Base-by-base conservation (phyloP, 805 yeast genomes). In the Blastobotrys americana region DNA sequence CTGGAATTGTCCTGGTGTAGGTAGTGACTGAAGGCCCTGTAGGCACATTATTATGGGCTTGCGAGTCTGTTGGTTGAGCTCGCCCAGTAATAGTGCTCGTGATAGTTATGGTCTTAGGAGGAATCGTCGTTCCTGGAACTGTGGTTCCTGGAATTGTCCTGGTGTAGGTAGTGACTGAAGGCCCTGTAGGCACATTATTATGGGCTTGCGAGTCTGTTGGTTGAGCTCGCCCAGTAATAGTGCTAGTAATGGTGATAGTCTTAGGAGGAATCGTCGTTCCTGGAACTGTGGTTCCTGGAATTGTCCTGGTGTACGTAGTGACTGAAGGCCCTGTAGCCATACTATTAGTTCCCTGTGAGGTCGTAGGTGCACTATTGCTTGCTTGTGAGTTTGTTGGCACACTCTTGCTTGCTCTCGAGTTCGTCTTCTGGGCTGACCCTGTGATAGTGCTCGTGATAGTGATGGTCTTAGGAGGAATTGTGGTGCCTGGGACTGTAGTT, bases 211-310 rank as follows among this genome's bases (percentile, higher is more conserved):
- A 25, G 13, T 25, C 13, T 25, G 31, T 25, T 13, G 31, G 31
- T 25, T 25, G 31, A 8, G 31, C 34, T 5, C 21, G 37, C n/a
- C 19, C 17, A 34, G 37, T 34, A 21, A 34, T 34, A 3, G 37
- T 34, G 37, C 42, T 43, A 23, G 41, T 46, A 13, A 46, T 41
- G 3, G 34, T 34, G 5, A 22, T 34, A 15, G 46, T 31, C 22
- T 25, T 18, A 22, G 45, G 37, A 3, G 56, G 45, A 9, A 41
- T 46, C 5, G 48, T 39, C 9, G 49, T 47, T 6, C 45, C 46
- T 8, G 57, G 53, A 21, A 49, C 39, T 6, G 57, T 56, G 1
- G 52, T 41, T 6, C 55, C 57, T 5, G 57, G 55, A n/a, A 45
- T 35, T 5, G 48, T 44, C 6, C 41, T 36, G 5, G 47, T 18